Conservation (phyloP, 495 filamentous ascomycete species). For the Letharia columbiana region DNA sequence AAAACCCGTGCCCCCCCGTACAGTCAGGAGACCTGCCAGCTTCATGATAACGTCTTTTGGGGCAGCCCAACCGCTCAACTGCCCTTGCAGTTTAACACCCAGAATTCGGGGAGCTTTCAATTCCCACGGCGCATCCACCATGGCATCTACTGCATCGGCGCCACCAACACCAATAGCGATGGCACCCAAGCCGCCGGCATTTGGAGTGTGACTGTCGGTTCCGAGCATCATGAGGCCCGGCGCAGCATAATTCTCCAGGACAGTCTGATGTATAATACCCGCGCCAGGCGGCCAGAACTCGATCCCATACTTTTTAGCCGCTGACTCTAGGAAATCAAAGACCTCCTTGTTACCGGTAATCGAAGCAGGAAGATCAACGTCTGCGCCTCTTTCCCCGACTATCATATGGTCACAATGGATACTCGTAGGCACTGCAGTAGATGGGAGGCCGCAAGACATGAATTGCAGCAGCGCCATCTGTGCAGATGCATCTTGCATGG, state of each 20-base stretch:
- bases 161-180: constrained; percentile 97
- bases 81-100: constrained; percentile 76
- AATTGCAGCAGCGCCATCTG: constrained; percentile 98
- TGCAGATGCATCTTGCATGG: constrained; percentile 97
- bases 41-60: constrained; percentile 93
- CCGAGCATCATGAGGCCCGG: constrained; percentile 99
- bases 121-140: constrained; percentile 96
- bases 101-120: constrained; percentile 85
- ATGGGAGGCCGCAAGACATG: constrained; percentile 89
- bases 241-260: constrained; percentile 96
- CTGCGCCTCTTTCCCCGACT: constrained; percentile 83
- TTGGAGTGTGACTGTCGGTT: constrained; percentile 96
- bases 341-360: constrained; percentile 94
- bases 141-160: constrained; percentile 92
- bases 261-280: constrained; percentile 98
- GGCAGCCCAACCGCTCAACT: constrained; percentile 80
- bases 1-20: constrained; percentile 88
- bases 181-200: constrained; percentile 84
- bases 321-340: constrained; percentile 93
- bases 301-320: constrained; percentile 91
- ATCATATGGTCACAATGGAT: constrained; percentile 99
- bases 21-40: constrained; percentile 82
- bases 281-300: constrained; percentile 98
- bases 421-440: constrained; percentile 91
- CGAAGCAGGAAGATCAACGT: constrained; percentile 75